Base-by-base conservation (phyloP, 2,329 filamentous ascomycete genomes). In the Alternaria sp. region DNA sequence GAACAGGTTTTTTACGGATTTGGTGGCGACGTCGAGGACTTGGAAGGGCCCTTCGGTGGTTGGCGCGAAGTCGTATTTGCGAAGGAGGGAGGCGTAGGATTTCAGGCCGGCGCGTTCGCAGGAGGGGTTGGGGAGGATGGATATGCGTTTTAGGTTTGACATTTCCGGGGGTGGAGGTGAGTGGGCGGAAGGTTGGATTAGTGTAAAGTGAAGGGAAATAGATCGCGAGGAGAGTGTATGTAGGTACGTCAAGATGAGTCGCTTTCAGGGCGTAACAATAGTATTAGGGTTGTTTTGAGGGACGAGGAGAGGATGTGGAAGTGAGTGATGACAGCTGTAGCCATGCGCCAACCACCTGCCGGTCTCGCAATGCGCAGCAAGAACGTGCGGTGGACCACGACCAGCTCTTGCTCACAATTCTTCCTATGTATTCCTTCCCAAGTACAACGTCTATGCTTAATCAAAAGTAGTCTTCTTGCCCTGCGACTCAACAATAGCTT, bases 381-480 rank as follows among this genome's bases (percentile, higher is more conserved):
- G 20, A 25, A 37, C 8, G 5, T 51, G 14, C 28, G 12, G 18
- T 21, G 10, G 1, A 51, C 33, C 4, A 15, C 28, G 49, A 37
- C 49, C 7, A 2, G 28, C 49, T 51, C 28, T n/a, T 37, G 12
- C 18, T 37, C 15, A 28, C 4, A 21, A n/a, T 6, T 23, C 58
- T 10, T 54, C 25, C n/a, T 23, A 12, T 25, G 2, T 11, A 50
- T 25, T 45, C 9, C 15, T n/a, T 7, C 2, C 21, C 11, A 28
- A n/a, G 8, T 9, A 51, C 60, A 25, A 14, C n/a, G 20, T 12
- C 18, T 20, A 44, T 4, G 51, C 58, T 74, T 59, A 79, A 18
- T 94, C 92, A 81, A 97, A 96, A 1, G 89, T 92, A 61, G 88
- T 88, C 84, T 96, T 97, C 81, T 90, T 93, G 60, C 94, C 94